Conservation (phyloP, 2,329 filamentous ascomycete species). For the Penicillium sp. region DNA sequence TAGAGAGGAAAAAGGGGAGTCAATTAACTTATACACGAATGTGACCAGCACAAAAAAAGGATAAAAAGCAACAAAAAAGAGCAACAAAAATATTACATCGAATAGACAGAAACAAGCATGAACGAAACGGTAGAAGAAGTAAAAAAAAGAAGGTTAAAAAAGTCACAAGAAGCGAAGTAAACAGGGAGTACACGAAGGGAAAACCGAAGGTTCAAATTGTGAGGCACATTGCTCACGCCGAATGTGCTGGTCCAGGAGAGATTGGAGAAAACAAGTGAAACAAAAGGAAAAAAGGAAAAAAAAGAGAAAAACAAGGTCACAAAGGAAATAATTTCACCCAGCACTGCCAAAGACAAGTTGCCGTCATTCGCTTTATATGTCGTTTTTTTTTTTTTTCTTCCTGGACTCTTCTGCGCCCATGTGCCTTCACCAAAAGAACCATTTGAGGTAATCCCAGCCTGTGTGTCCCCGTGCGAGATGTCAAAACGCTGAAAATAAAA, state of each 20-base stretch:
- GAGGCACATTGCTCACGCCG: constrained; percentile 18
- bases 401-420: constrained; percentile 14
- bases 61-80: constrained; percentile 15
- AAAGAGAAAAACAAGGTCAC: constrained; percentile 43
- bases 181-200: constrained; percentile 41
- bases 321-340: constrained; percentile 47
- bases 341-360: constrained; percentile 13
- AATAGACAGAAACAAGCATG: constrained; percentile 27
- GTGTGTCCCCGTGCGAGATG: constrained; percentile 11
- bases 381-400: constrained; percentile 17
- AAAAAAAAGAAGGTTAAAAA: constrained; percentile 14
- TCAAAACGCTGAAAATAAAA: constrained; percentile 13
- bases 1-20: constrained; percentile 21
- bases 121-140: constrained; percentile 23
- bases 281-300: constrained; percentile 29
- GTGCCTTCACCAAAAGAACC: constrained; percentile 3
- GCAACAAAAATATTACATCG: constrained; percentile 34
- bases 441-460: constrained; percentile 1
- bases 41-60: constrained; percentile 42
- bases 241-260: constrained; percentile 22
- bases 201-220: constrained; percentile 27
- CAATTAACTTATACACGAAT: constrained; percentile 42
- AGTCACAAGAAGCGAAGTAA: constrained; percentile 36
- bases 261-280: constrained; percentile 18
- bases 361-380: constrained; percentile 21